A percentile compares a stretch with the other conserved stretches of the same genome.
Conservation (phyloP, 192 early-diverging fungal genomes). For the Chytriomyces hyalinus region DNA sequence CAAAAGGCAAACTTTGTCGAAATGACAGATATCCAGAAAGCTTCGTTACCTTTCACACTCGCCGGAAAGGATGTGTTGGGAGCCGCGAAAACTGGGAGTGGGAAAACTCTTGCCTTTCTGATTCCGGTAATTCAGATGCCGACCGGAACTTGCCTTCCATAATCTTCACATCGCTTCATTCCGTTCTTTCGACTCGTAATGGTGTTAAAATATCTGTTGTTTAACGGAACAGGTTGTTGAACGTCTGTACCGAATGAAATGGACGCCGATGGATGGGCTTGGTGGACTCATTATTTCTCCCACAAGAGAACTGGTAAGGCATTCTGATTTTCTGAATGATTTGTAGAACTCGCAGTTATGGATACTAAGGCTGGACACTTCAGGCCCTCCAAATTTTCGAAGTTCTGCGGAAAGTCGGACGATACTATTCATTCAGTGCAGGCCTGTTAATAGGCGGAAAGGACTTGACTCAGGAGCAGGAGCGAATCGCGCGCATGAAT, state of each 20-base stretch:
- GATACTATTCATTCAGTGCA: conserved; percentile 80
- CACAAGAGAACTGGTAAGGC: conserved; percentile 72
- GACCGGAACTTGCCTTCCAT: conserved; percentile 38
- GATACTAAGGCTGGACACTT: neutral
- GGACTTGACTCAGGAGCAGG: conserved; percentile 74
- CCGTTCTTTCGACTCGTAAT: too few species aligned
- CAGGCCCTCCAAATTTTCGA: conserved; percentile 90
- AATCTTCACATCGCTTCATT: conserved; percentile 43
- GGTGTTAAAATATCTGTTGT: too few species aligned
- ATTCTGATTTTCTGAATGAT: conserved; percentile 14
- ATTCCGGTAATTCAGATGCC: conserved; percentile 69
- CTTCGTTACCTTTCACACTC: conserved; percentile 74
- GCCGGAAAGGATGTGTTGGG: conserved; percentile 87
- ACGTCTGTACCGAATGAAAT: conserved; percentile 77
- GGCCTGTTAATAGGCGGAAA: conserved; percentile 92
- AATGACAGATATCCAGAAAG: conserved; percentile 90
- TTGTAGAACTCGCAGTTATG: conserved; percentile 53
- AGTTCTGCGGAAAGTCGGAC: conserved; percentile 65
- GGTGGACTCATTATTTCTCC: conserved; percentile 78
- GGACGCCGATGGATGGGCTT: conserved; percentile 69
- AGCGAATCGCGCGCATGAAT: conserved; percentile 61
- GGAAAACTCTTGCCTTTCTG: conserved; percentile 91
- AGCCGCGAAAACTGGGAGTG: conserved; percentile 93
- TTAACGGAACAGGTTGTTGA: conserved; percentile 71
- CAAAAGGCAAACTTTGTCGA: conserved; percentile 82